Conservation (phyloP, 192 early-diverging fungal genomes). For the Coemansia sp. region DNA sequence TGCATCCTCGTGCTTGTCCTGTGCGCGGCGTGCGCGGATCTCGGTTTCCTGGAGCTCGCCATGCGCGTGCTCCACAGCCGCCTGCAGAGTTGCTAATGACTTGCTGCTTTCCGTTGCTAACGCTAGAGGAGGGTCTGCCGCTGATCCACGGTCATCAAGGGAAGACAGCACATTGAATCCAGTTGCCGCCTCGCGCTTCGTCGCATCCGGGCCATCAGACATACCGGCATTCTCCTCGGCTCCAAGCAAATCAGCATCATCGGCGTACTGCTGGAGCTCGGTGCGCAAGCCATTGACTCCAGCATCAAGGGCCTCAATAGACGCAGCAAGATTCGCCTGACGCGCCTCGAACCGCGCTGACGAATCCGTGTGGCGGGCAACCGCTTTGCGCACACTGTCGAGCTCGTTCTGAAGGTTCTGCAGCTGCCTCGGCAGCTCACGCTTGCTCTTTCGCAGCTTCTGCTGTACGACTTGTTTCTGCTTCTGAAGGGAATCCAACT, state of each 20-base stretch:
- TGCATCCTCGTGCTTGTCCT: slow-evolving; percentile 12
- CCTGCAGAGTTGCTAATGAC: neutral
- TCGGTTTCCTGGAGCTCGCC: slow-evolving; percentile 12
- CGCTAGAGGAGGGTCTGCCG: too few species aligned
- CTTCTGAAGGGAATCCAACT: slow-evolving; percentile 1
- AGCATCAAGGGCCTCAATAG: neutral
- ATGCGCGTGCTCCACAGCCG: slow-evolving; percentile 8
- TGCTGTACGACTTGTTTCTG: slow-evolving; percentile 4
- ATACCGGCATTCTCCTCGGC: neutral
- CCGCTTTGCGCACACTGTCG: slow-evolving; percentile 15
- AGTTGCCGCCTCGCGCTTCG: neutral
- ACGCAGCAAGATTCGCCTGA: slow-evolving; percentile 13
- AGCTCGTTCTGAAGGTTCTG: slow-evolving; percentile 30
- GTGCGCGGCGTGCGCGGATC: slow-evolving; percentile 11
- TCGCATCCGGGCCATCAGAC: neutral
- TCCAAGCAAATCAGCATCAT: neutral
- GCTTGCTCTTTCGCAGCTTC: slow-evolving; percentile 17
- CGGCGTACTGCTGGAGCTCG: neutral
- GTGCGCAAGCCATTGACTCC: slow-evolving; percentile 6
- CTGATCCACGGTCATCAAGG: slow-evolving; percentile 4
- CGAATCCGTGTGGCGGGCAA: slow-evolving; percentile 5
- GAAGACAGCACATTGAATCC: slow-evolving; percentile 9
- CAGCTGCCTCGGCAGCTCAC: slow-evolving; percentile 20
- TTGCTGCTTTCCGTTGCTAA: neutral
- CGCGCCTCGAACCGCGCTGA: slow-evolving; percentile 10